Percentiles rank a stretch among this genome's conserved stretches.
phyloP scores from a whole-genome alignment of 495 filamentous ascomycete species.

The Aspergillus ellipticus region DNA sequence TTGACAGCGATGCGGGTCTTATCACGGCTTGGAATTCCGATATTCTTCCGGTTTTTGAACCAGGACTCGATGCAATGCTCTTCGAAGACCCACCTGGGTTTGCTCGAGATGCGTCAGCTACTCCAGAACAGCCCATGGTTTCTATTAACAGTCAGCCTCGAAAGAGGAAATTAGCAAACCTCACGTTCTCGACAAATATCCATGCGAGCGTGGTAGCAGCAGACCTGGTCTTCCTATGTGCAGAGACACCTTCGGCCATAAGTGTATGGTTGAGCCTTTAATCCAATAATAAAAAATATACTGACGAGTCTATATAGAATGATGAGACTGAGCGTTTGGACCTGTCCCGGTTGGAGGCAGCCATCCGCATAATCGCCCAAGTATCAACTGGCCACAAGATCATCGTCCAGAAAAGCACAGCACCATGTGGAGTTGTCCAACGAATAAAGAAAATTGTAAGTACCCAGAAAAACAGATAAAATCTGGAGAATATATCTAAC shows the following conservation, averaged over 20 bases:
- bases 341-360: slow-evolving; percentile 60
- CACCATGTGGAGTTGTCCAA: slow-evolving; percentile 68
- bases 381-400: slow-evolving; percentile 60
- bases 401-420: slow-evolving; percentile 75
- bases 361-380: slow-evolving; percentile 59
- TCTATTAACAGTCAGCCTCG: slow-evolving; percentile 28
- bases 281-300: background rate
- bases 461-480: slow-evolving; percentile 33
- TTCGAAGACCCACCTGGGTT: slow-evolving; percentile 9
- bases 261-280: background rate
- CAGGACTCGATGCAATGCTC: slow-evolving; percentile 41
- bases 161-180: slow-evolving; percentile 51
- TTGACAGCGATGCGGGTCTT: slow-evolving; percentile 61
- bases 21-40: slow-evolving; percentile 71
- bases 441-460: slow-evolving; percentile 58
- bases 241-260: slow-evolving; percentile 56
- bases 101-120: background rate
- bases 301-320: background rate
- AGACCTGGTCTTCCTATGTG: slow-evolving; percentile 69
- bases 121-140: background rate
- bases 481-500: background rate
- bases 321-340: slow-evolving; percentile 44
- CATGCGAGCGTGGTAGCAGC: slow-evolving; percentile 56
- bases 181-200: slow-evolving; percentile 67
- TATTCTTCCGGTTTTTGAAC: slow-evolving; percentile 63